Conservation (phyloP, 306 rosid genomes). For the Ziziphus jujuba region DNA sequence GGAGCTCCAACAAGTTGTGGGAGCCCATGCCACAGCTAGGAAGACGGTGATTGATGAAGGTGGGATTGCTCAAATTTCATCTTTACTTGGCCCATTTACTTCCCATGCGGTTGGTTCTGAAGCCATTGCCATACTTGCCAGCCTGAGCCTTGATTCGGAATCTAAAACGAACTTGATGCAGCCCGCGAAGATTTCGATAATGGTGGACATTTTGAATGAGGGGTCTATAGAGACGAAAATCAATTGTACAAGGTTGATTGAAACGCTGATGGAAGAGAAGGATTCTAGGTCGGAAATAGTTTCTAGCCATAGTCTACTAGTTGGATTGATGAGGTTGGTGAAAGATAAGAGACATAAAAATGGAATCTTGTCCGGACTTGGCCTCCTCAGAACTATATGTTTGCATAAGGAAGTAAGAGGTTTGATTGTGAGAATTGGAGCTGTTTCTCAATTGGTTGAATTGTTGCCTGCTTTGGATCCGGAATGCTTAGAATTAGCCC, state of each 20-base stretch:
- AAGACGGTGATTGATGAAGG: slow-evolving; percentile 55
- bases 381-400: slow-evolving; percentile 52
- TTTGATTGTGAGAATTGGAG: slow-evolving; percentile 67
- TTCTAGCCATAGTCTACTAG: slow-evolving; percentile 67
- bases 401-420: slow-evolving; percentile 54
- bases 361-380: slow-evolving; percentile 54
- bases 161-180: slow-evolving; percentile 55
- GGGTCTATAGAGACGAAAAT: slow-evolving; percentile 72
- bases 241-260: slow-evolving; percentile 61
- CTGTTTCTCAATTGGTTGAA: slow-evolving; percentile 63
- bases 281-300: slow-evolving; percentile 54
- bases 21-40: slow-evolving; percentile 54
- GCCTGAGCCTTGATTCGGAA: slow-evolving; percentile 61
- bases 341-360: slow-evolving; percentile 58
- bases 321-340: slow-evolving; percentile 74
- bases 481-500: slow-evolving; percentile 60
- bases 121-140: slow-evolving; percentile 62
- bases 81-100: slow-evolving; percentile 68
- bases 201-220: slow-evolving; percentile 72
- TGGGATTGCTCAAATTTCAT: slow-evolving; percentile 56
- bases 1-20: slow-evolving; percentile 63
- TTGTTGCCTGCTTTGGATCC: slow-evolving; percentile 56
- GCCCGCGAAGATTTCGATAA: slow-evolving; percentile 65
- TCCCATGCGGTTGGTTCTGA: slow-evolving; percentile 77
- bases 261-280: slow-evolving; percentile 51